Conservation (phyloP, 2,329 filamentous ascomycete genomes). For the Pestalotiopsis sp. region DNA sequence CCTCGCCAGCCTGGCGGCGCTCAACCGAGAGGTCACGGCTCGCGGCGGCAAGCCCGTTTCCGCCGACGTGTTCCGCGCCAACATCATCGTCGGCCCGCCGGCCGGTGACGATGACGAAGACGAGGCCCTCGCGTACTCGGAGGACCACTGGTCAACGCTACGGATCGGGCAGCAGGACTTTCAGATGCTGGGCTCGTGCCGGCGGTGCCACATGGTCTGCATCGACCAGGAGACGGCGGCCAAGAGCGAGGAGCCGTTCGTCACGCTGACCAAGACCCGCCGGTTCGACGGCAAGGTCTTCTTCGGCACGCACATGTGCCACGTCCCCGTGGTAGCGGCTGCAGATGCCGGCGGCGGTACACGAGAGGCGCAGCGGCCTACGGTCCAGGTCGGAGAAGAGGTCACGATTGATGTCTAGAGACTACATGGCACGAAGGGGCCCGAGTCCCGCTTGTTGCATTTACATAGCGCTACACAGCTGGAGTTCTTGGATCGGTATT, state of each 20-base stretch:
- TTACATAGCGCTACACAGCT: not conserved
- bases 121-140: constrained; percentile 66
- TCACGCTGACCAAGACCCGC: constrained; percentile 85
- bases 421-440: no score
- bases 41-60: constrained; percentile 67
- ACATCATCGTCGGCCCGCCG: constrained; percentile 72
- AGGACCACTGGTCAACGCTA: constrained; percentile 76
- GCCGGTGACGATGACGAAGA: constrained; percentile 38
- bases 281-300: constrained; percentile 82
- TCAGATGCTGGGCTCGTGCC: constrained; percentile 79
- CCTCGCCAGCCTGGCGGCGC: constrained; percentile 72
- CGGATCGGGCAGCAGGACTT: constrained; percentile 67
- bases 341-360: constrained; percentile 15
- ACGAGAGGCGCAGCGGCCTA: constrained; percentile 39
- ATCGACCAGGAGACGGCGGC: constrained; percentile 82
- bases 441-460: no score
- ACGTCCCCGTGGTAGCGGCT: constrained; percentile 31
- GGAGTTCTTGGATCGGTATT: not conserved
- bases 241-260: constrained; percentile 82
- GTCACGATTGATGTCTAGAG: constrained; percentile 24
- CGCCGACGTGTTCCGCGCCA: constrained; percentile 82
- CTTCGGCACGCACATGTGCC: constrained; percentile 82
- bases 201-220: constrained; percentile 95
- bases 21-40: constrained; percentile 73
- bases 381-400: constrained; percentile 53